Base-by-base conservation (phyloP, 2,329 filamentous ascomycete genomes). In the Aquanectria penicillioides region DNA sequence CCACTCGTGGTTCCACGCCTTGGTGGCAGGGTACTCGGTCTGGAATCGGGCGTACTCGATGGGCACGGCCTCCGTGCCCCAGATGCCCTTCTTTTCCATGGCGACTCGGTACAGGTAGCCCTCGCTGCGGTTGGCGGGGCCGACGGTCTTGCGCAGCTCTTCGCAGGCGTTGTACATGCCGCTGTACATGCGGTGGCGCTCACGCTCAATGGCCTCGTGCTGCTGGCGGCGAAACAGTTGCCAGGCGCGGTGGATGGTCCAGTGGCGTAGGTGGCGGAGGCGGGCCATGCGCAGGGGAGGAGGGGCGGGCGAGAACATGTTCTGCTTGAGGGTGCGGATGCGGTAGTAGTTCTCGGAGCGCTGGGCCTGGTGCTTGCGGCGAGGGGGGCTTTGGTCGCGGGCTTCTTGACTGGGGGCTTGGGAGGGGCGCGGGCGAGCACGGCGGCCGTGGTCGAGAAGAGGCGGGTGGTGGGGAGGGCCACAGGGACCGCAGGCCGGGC, bases 231-330 rank as follows among this genome's bases (percentile, higher is more conserved):
- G 88, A 78, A 90, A 90, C 25, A 98, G 83, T 70, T 92, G 84
- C 93, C 94, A 98, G 18, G 94, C 94, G 69, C 95, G 93, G 82
- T 98, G 94, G 77, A 99, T 98, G 48, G 95, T 98, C 95, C 95
- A 99, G 83, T 99, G 95, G 41, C 95, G 92, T 64, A 99, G 88
- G 77, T 88, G 86, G 55, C 95, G 89, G 77, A 90, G 91, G 69
- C 94, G 93, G 34, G 88, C 93, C 85, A 98, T 94, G 70, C 93
- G 90, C 65, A 99, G 86, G 1, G 95, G 94, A 0, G 85, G 79
- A 5, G 84, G 84, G 1, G 81, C 79, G n/a, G 73, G 74, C 25
- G 81, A 80, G 66, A 82, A 81, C 74, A 83, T 81, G 62, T 82
- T 80, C 48, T 76, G 70, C 57, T 77, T 78, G 57, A 84, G 75